phyloP scores from a whole-genome alignment of 2,329 filamentous ascomycete genomes.

The Aspergillus texensis region DNA sequence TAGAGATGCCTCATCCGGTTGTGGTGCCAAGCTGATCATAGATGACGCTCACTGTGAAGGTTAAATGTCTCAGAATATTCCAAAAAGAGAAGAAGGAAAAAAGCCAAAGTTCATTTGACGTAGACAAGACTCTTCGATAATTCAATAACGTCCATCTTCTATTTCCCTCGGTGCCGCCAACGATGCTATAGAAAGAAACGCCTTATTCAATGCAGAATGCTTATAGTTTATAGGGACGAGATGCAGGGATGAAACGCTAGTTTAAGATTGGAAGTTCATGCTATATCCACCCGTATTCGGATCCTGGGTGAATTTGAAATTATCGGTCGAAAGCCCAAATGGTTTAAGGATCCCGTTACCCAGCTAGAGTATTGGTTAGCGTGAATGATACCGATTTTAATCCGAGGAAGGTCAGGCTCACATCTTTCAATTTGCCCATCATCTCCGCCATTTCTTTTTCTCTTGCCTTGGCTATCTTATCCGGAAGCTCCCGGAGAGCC shows the following conservation, averaged over 20 bases:
- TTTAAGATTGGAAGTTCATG: slow-evolving; percentile 72
- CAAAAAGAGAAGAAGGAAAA: not conserved
- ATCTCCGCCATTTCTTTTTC: slow-evolving; percentile 91
- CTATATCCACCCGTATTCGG: slow-evolving; percentile 88
- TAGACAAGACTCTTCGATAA: not conserved
- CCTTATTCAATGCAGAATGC: not conserved
- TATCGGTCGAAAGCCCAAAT: slow-evolving; percentile 90
- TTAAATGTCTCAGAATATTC: not conserved
- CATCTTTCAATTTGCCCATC: slow-evolving; percentile 92
- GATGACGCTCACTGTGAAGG: not conserved
- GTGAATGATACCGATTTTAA: not conserved
- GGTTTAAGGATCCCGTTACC: slow-evolving; percentile 91
- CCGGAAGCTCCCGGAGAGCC: slow-evolving; percentile 68
- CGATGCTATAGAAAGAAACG: not conserved
- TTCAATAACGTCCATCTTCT: not conserved
- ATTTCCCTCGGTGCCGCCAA: not conserved
- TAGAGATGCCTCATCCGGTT: not conserved
- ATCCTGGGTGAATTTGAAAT: slow-evolving; percentile 92
- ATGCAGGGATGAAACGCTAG: not conserved
- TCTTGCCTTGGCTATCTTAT: slow-evolving; percentile 73
- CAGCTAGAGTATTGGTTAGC: slow-evolving; percentile 50
- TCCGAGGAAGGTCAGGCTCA: slow-evolving; percentile 41
- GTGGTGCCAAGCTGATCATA: not conserved
- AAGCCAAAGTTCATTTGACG: not conserved
- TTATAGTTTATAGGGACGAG: not conserved